These are phyloP conservation scores for Linum tenue DNA, from an alignment of 345 rosid genomes.

Conservation along the genomic window DNA sequence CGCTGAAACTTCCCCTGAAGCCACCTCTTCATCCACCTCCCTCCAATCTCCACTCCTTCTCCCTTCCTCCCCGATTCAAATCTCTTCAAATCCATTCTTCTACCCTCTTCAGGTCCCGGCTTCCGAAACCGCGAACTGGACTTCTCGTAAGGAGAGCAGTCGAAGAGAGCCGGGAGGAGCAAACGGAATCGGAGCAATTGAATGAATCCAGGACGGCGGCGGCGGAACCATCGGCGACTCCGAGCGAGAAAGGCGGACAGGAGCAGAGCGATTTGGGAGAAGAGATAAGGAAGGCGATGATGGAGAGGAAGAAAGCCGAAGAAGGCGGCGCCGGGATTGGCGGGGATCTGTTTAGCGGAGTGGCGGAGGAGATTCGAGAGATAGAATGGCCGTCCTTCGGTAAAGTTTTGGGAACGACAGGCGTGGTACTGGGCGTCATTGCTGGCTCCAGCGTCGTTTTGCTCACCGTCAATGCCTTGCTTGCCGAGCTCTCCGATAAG, in stretches of 20 bases:
- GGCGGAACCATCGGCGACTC: background rate
- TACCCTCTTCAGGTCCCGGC: background rate
- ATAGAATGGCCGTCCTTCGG: conserved; percentile 94
- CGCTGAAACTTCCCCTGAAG: background rate
- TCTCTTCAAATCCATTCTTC: background rate
- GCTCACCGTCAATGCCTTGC: conserved; percentile 78
- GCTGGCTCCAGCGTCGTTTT: conserved; percentile 86
- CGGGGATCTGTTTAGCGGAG: conserved; percentile 51
- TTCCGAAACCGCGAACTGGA: background rate
- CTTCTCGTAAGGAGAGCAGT: conserved; percentile 27
- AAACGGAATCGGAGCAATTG: conserved; percentile 22
- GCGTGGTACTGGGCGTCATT: conserved; percentile 82
- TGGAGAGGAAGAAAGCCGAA: conserved; percentile 48
- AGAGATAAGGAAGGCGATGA: conserved; percentile 67
- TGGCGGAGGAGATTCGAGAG: conserved; percentile 71
- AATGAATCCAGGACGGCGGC: conserved; percentile 14
- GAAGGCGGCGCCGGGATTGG: conserved; percentile 16
- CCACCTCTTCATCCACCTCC: background rate
- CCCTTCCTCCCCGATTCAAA: background rate
- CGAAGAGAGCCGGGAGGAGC: conserved; percentile 45
- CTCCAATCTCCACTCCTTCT: background rate
- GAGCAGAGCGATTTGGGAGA: conserved; percentile 48
- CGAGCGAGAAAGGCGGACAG: conserved; percentile 12
- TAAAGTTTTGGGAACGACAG: conserved; percentile 72
- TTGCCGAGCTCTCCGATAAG: conserved; percentile 81